These are phyloP conservation scores for Umbellularia californica DNA, from an alignment of 164 flowering plant species.

Conservation along the genomic window DNA sequence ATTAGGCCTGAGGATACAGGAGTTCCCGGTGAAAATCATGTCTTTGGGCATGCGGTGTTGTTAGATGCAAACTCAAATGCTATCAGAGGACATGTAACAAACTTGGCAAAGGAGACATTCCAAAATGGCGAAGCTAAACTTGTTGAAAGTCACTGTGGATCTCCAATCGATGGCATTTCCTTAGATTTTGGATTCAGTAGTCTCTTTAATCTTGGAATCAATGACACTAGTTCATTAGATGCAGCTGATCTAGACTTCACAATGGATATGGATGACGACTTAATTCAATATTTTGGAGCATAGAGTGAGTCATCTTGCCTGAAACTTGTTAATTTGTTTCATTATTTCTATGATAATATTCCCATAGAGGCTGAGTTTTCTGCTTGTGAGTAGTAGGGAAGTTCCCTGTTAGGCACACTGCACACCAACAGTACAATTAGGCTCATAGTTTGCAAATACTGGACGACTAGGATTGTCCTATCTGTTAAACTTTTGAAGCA, in stretches of 20 bases:
- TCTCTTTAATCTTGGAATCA: conserved; percentile 30
- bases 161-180: conserved; percentile 33
- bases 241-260: conserved; percentile 26
- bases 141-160: conserved; percentile 33
- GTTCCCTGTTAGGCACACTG: not conserved
- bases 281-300: conserved; percentile 49
- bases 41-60: conserved; percentile 9
- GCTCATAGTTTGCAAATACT: not conserved
- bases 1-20: conserved; percentile 24
- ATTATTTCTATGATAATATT: no score
- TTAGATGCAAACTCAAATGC: conserved; percentile 27
- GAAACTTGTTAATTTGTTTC: not conserved
- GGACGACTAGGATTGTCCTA: not conserved
- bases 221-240: conserved; percentile 26
- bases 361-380: not conserved
- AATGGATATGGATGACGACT: conserved; percentile 28
- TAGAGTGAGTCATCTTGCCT: conserved; percentile 15
- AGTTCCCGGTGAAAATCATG: conserved; percentile 7
- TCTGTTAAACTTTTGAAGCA: not conserved
- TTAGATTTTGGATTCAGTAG: conserved; percentile 36
- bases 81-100: conserved; percentile 27
- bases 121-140: conserved; percentile 31
- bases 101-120: conserved; percentile 40
- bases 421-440: not conserved
- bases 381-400: not conserved